Conservation (phyloP, 108 stramenopile species). For the Epipyxis sp. region DNA sequence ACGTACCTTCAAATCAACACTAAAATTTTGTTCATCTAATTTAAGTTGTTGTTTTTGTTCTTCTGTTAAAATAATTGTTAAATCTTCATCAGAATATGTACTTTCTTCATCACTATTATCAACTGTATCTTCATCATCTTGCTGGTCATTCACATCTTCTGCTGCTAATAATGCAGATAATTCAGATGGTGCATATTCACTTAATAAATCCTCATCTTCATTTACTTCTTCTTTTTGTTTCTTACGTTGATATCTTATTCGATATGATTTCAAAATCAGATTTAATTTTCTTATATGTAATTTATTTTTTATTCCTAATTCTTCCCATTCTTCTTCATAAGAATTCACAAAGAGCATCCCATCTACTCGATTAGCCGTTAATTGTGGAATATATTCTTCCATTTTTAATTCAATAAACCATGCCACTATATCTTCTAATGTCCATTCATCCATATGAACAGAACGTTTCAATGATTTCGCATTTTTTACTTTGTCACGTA, state of each 20-base stretch:
- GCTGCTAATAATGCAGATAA: neutral
- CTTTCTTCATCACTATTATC: neutral
- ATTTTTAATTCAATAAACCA: conserved; percentile 26
- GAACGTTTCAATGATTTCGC: neutral
- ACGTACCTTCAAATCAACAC: neutral
- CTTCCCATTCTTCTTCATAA: neutral
- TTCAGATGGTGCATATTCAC: neutral
- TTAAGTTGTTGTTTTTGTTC: neutral
- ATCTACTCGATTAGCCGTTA: conserved; percentile 7
- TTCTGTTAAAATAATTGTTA: neutral
- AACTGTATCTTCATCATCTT: neutral
- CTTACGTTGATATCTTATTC: conserved; percentile 6
- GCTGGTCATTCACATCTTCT: neutral
- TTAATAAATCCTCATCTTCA: conserved; percentile 14
- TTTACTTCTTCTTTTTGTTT: conserved; percentile 2
- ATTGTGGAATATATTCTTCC: neutral
- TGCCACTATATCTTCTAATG: neutral
- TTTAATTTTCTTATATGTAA: conserved; percentile 14
- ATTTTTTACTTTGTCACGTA: conserved; percentile 19
- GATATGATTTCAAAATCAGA: conserved; percentile 3
- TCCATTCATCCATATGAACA: conserved; percentile 3
- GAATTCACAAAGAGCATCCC: conserved; percentile 14
- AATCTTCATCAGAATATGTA: conserved; percentile 21
- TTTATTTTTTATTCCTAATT: neutral
- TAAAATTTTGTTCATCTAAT: neutral